Evolutionary conservation across 2,329 filamentous ascomycete species (phyloP).

Genomic region (Hymenoscyphus linearis): DNA sequence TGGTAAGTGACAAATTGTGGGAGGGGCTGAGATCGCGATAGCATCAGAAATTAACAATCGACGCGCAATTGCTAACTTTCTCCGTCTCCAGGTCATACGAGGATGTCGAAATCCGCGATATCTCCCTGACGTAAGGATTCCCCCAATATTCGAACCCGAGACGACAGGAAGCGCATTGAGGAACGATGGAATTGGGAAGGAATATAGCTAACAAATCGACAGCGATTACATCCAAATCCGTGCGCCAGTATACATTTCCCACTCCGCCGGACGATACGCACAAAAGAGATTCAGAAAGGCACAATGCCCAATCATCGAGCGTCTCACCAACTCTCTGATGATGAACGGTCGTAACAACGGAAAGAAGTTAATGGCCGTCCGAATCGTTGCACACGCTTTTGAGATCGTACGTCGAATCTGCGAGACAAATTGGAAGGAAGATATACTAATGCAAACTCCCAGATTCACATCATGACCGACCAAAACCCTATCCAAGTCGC

Average conservation of each 20-base stretch:
- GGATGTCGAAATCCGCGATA: slow-evolving; percentile 99
- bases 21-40: slow-evolving; percentile 4
- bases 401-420: slow-evolving; percentile 77
- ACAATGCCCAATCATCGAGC: slow-evolving; percentile 99
- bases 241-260: slow-evolving; percentile 96
- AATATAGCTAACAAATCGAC: slow-evolving; percentile 32
- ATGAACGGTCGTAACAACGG: slow-evolving; percentile 99
- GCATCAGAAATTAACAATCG: not conserved
- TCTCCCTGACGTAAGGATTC: slow-evolving; percentile 91
- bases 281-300: slow-evolving; percentile 99
- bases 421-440: slow-evolving; percentile 7
- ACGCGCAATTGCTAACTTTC: slow-evolving; percentile 7
- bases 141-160: slow-evolving; percentile 22
- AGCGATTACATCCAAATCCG: slow-evolving; percentile 99
- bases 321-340: slow-evolving; percentile 99
- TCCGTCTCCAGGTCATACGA: slow-evolving; percentile 94
- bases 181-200: not conserved
- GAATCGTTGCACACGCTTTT: slow-evolving; percentile 97
- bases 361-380: slow-evolving; percentile 99
- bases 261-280: slow-evolving; percentile 98
- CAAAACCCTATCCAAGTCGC: slow-evolving; percentile 99
- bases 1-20: slow-evolving; percentile 43
- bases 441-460: slow-evolving; percentile 24
- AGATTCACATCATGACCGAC: slow-evolving; percentile 99
- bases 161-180: slow-evolving; percentile 1